Evolutionary conservation across 2,329 filamentous ascomycete genomes (phyloP).

Genomic region (Penicillium sp.): DNA sequence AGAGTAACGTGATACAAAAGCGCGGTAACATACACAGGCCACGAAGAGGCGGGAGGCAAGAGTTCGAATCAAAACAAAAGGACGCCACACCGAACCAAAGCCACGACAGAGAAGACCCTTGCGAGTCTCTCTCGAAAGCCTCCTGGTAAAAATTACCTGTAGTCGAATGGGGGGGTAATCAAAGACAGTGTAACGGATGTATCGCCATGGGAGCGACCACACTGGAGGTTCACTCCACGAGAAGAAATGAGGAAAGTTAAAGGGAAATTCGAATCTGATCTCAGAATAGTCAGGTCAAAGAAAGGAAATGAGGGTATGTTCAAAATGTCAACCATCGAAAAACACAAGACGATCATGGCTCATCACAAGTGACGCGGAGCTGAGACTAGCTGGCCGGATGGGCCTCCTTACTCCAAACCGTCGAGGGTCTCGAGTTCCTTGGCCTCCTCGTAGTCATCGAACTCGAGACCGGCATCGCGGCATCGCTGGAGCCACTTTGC

Average conservation of each 20-base stretch:
- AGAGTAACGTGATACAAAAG: conserved; percentile 18
- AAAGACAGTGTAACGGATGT: neutral
- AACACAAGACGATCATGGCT: conserved; percentile 30
- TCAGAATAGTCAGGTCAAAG: conserved; percentile 13
- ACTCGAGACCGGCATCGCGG: conserved; percentile 50
- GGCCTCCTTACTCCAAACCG: conserved; percentile 31
- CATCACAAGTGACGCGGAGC: conserved; percentile 21
- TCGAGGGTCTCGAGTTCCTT: conserved; percentile 43
- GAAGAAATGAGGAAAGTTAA: conserved; percentile 7
- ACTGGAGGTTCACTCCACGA: neutral
- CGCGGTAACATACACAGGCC: conserved; percentile 6
- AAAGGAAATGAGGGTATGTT: conserved; percentile 30
- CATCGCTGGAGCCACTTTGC: conserved; percentile 50
- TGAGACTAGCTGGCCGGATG: neutral
- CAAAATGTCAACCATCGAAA: conserved; percentile 25
- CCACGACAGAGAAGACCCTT: neutral
- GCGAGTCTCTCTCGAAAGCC: neutral
- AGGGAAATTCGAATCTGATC: neutral
- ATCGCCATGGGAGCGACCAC: neutral
- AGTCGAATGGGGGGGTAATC: neutral
- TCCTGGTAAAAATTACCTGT: neutral
- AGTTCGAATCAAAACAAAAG: conserved; percentile 16
- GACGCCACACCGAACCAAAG: conserved; percentile 8
- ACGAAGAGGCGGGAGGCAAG: conserved; percentile 21
- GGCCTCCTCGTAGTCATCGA: conserved; percentile 50